Evolutionary conservation across 768 basidiomycete genomes (phyloP).

Genomic region (Grammothele lineata): DNA sequence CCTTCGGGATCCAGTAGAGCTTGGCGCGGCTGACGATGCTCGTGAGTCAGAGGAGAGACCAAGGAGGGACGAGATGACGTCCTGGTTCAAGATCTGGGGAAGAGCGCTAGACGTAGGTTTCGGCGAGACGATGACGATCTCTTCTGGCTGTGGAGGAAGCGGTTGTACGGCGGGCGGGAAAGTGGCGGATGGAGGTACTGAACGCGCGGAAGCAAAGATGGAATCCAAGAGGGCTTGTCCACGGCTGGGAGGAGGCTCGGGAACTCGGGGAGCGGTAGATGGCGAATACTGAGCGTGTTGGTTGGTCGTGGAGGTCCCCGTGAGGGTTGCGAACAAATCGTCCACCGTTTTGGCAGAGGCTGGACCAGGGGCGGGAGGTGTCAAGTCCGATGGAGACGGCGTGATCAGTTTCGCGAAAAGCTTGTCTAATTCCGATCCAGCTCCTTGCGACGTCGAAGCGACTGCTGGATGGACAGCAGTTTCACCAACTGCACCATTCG

Average conservation of each 20-base stretch:
- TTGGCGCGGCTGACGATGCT: conserved; percentile 28
- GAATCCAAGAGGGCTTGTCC: conserved; percentile 60
- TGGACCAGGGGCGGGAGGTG: conserved; percentile 18
- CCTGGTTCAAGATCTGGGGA: conserved; percentile 67
- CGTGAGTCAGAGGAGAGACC: conserved; percentile 42
- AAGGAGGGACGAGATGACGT: conserved; percentile 62
- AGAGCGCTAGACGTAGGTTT: conserved; percentile 47
- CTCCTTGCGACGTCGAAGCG: neutral
- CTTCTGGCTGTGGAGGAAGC: conserved; percentile 19
- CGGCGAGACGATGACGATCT: conserved; percentile 49
- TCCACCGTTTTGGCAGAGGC: conserved; percentile 35
- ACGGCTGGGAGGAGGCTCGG: conserved; percentile 27
- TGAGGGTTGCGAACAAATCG: conserved; percentile 39
- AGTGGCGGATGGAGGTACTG: conserved; percentile 16
- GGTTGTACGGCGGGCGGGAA: conserved; percentile 18
- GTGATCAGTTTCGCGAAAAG: conserved; percentile 39
- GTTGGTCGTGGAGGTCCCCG: neutral
- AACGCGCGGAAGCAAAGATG: conserved; percentile 68
- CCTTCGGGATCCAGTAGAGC: conserved; percentile 20
- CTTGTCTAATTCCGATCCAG: conserved; percentile 38
- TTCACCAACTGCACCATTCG: neutral
- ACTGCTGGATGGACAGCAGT: conserved; percentile 1
- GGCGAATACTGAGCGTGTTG: neutral
- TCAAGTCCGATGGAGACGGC: conserved; percentile 3
- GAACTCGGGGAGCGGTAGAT: neutral